Base-by-base conservation (phyloP, 768 basidiomycete genomes). In the Rhodotorula toruloides region DNA sequence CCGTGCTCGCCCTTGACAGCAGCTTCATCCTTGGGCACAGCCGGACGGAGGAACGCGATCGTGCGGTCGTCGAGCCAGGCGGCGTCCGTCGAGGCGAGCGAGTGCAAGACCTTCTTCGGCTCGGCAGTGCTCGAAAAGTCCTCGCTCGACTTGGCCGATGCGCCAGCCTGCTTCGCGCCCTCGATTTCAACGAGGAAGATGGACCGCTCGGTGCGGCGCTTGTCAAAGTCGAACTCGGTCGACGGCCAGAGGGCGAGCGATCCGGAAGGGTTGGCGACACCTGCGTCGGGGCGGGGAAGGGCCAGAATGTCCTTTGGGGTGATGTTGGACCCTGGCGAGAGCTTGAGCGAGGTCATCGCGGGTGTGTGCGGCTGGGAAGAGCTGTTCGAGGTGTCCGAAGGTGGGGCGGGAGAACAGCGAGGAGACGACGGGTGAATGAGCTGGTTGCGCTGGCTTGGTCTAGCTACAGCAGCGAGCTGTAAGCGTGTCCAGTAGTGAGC, bases 41-140 rank as follows among this genome's bases (percentile, higher is more conserved):
- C 16, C 2, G 65, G 61, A 2, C 65, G 56, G 22, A 74, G 53
- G 65, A 60, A 74, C 17, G 67, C 49, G 49, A 74, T 34, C 27
- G 64, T 72, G 17, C 12, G 19, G 29, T 71, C 62, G 44, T 74
- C 70, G 34, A 76, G 69, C 72, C 73, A 76, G 19, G 61, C 59
- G 31, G 57, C 39, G 17, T 74, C 68, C 19, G 49, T 10, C 0
- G 17, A 54, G 25, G 60, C 61, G 37, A 73, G 68, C 29, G 59
- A 31, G 9, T 31, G 8, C 32, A 74, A 63, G 44, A 73, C 2
- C 12, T 25, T 7, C 19, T 43, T 48, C 11, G 60, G 61, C 8
- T 54, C n/a, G 46, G 53, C 3, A 4, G 29, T 37, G 14, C 14
- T 1, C 43, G n/a, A 1, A 8, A 54, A 54, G 52, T 46, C 52